phyloP scores from a whole-genome alignment of 805 yeast species.

The Metschnikowia gruessii region DNA sequence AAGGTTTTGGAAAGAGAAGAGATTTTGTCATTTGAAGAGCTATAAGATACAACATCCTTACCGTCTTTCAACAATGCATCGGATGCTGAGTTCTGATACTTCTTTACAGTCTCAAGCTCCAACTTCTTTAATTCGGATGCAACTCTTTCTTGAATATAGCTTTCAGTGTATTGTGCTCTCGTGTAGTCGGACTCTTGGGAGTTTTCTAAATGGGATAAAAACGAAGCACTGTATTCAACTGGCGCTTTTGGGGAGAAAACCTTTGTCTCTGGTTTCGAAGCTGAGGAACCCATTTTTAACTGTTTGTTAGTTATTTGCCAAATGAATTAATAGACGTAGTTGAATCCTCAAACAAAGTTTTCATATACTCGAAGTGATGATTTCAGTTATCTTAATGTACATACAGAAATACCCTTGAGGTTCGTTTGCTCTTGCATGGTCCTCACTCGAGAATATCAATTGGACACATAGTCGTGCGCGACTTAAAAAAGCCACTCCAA shows the following conservation, averaged over 20 bases:
- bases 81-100: slow-evolving; percentile 50
- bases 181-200: slow-evolving; percentile 68
- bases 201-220: slow-evolving; percentile 59
- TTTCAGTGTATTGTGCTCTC: slow-evolving; percentile 65
- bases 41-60: slow-evolving; percentile 32
- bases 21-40: slow-evolving; percentile 41
- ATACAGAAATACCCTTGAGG: not conserved
- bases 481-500: not conserved
- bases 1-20: slow-evolving; percentile 33
- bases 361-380: not conserved
- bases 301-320: slow-evolving; percentile 2
- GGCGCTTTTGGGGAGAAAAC: slow-evolving; percentile 67
- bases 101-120: slow-evolving; percentile 49
- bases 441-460: not conserved
- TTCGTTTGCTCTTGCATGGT: not conserved
- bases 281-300: slow-evolving; percentile 52
- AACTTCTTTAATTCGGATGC: slow-evolving; percentile 52
- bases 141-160: slow-evolving; percentile 64
- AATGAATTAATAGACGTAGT: not conserved
- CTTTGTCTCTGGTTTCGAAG: slow-evolving; percentile 63
- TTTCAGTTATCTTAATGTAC: not conserved
- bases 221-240: slow-evolving; percentile 62
- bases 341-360: no score
- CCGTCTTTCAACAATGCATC: slow-evolving; percentile 37
- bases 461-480: slow-evolving; percentile 5